Conservation (phyloP, 345 rosid species). For the Balakata baccata region DNA sequence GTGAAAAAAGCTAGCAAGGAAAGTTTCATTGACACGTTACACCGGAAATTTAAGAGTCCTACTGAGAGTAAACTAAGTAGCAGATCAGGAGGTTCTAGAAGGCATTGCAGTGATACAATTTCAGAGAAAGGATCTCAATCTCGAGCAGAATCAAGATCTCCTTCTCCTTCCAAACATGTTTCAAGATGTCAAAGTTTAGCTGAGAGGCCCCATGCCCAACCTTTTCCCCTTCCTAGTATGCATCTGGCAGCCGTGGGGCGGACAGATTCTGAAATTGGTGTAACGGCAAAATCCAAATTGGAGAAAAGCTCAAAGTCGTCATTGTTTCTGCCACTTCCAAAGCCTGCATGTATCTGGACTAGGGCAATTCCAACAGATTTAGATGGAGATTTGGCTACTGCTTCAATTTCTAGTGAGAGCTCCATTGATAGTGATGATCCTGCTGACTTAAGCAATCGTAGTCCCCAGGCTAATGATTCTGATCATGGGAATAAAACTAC, state of each 20-base stretch:
- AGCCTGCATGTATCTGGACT: conserved; percentile 16
- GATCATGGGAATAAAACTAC: conserved; percentile 22
- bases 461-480: conserved; percentile 22
- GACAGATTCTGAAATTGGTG: conserved; percentile 19
- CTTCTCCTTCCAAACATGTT: conserved; percentile 27
- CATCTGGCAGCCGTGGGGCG: conserved; percentile 12
- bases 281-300: conserved; percentile 13
- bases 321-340: conserved; percentile 24
- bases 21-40: conserved; percentile 29
- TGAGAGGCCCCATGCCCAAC: conserved; percentile 30
- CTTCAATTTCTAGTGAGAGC: conserved; percentile 27
- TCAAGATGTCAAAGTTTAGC: conserved; percentile 33
- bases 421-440: conserved; percentile 25
- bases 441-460: conserved; percentile 14
- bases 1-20: conserved; percentile 29
- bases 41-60: conserved; percentile 22
- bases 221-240: conserved; percentile 30
- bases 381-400: conserved; percentile 27
- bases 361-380: conserved; percentile 15
- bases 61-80: conserved; percentile 19
- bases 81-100: conserved; percentile 22
- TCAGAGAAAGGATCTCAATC: conserved; percentile 27
- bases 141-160: conserved; percentile 29
- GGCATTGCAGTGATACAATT: conserved; percentile 16
- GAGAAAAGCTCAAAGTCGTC: conserved; percentile 14